Base-by-base conservation (phyloP, 768 basidiomycete genomes). In the Russula lepida region DNA sequence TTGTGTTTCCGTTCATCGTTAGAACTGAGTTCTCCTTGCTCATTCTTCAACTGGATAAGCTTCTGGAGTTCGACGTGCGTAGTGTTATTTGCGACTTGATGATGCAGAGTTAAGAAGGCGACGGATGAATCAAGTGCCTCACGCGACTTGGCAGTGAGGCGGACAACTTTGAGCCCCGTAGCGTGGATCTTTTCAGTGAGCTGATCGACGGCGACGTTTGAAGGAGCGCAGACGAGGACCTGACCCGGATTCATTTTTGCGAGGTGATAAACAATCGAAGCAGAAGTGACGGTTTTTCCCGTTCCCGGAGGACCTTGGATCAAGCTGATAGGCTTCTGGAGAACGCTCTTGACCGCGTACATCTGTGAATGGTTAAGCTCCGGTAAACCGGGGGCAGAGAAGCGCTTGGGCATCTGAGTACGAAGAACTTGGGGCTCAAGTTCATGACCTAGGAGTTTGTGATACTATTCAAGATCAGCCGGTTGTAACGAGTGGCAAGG, bases 201-300 rank as follows among this genome's bases (percentile, higher is more conserved):
- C 71, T 99, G 97, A 70, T 99, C 97, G 61, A 99, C 97, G 49
- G 97, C 97, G 67, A 99, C 97, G 75, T 99, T 99, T 56, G 95
- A 98, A 0, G 97, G 97, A 8, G 97, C 97, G 71, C 94, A 95
- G 64, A 99, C 97, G 54, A 99, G 89, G 44, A 99, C 97, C 74
- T 98, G 97, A 53, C 95, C 95, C 0, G 95, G 94, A 70, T 98
- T 98, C 95, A 99, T 98, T 78, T 98, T 98, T 43, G 94, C 94
- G 21, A 99, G 85, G 71, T 99, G 95, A 73, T 98, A 92, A 48
- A 99, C 97, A 67, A 97, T 95, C 4, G 97, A 98, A 11, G 97
- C 97, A 9, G 97, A 99, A 0, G 97, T 99, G 56, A 99, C 97
- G 1, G 97, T 99, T 76, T 99, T 99, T 47, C 97, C 95, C 0